phyloP scores from a whole-genome alignment of 148 eudicot species.

The Amaranthus palmeri region DNA sequence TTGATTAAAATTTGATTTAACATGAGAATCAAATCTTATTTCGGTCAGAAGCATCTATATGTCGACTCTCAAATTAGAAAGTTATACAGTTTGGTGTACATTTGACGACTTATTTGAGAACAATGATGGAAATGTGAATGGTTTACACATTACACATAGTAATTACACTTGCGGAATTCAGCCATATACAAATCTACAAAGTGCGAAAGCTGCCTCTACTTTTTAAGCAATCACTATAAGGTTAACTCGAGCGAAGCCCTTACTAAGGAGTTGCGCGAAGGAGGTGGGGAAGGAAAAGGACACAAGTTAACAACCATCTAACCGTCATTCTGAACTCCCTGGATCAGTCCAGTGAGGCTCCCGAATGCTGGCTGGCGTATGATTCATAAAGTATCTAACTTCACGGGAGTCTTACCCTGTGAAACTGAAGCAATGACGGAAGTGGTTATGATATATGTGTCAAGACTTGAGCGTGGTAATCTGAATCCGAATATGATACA shows the following conservation, averaged over 20 bases:
- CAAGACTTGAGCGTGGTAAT: constrained; percentile 8
- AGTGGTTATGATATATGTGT: constrained; percentile 7
- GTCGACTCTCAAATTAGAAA: too few species aligned
- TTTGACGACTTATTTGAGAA: background rate
- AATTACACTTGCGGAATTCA: background rate
- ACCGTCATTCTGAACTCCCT: too few species aligned
- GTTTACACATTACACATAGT: background rate
- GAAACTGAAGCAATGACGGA: background rate
- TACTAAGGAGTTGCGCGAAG: too few species aligned
- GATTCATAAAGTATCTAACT: background rate
- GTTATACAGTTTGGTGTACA: background rate
- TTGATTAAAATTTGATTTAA: too few species aligned
- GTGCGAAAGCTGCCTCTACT: background rate
- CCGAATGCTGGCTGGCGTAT: background rate
- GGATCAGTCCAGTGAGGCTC: too few species aligned
- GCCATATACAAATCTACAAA: background rate
- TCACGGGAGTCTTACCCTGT: background rate
- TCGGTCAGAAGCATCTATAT: too few species aligned
- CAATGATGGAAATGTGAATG: constrained; percentile 1
- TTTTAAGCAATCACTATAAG: background rate
- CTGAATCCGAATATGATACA: constrained; percentile 29
- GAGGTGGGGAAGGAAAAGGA: too few species aligned
- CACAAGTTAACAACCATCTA: too few species aligned
- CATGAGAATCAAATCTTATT: too few species aligned
- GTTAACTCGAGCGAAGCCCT: too few species aligned